Percentiles rank a stretch among this genome's conserved stretches.
phyloP scores from a whole-genome alignment of 2,329 filamentous ascomycete genomes.

The Annulohypoxylon truncatum region DNA sequence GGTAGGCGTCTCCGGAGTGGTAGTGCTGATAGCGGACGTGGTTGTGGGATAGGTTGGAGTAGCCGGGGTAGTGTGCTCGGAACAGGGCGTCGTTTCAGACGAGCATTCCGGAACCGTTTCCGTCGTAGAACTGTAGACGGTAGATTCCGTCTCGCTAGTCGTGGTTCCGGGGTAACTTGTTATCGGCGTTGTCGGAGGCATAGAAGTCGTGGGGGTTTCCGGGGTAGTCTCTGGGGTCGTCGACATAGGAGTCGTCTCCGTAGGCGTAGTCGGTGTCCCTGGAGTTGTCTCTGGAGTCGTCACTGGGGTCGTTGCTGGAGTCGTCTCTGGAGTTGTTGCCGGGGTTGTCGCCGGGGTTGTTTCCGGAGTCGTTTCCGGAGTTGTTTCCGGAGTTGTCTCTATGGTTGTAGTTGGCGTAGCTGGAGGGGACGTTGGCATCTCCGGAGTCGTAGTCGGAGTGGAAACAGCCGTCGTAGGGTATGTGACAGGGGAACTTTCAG shows the following conservation, averaged over 20 bases:
- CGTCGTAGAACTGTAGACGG: slow-evolving; percentile 13
- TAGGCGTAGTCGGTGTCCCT: not conserved
- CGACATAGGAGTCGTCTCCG: not conserved
- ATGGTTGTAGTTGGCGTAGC: not conserved
- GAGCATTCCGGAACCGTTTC: slow-evolving; percentile 1
- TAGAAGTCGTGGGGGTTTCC: not conserved
- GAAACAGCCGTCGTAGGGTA: not conserved
- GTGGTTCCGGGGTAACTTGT: slow-evolving; percentile 1
- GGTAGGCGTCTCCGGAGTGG: not conserved
- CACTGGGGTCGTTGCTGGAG: not conserved
- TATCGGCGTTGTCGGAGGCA: not conserved
- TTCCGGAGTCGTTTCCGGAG: slow-evolving; percentile 2
- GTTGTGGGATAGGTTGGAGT: not conserved
- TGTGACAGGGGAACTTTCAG: not conserved
- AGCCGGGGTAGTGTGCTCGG: not conserved
- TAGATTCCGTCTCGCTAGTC: slow-evolving; percentile 17
- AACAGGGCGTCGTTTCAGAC: slow-evolving; percentile 1
- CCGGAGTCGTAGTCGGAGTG: slow-evolving; percentile 1
- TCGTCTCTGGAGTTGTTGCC: not conserved
- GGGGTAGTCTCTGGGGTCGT: not conserved
- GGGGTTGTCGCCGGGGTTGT: not conserved
- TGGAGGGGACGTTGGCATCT: not conserved
- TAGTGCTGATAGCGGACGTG: not conserved
- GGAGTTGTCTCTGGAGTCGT: not conserved
- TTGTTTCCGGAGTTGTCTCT: not conserved